These are phyloP conservation scores for Gnomoniopsis sp. DNA, from an alignment of 2,329 filamentous ascomycete genomes.

Conservation along the genomic window DNA sequence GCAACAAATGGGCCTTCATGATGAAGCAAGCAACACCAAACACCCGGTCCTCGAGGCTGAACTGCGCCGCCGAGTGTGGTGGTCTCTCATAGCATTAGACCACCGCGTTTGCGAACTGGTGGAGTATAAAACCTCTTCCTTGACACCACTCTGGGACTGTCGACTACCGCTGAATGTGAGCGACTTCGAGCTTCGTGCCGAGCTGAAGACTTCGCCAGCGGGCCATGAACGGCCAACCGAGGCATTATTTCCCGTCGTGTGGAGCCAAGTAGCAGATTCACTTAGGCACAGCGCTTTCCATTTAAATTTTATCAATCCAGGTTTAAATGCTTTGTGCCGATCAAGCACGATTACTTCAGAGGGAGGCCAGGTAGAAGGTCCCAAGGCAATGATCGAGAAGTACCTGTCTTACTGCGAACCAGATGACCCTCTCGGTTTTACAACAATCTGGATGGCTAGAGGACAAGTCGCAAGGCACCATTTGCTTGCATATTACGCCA, in stretches of 20 bases:
- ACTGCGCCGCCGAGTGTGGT: constrained; percentile 60
- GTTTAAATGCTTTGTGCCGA: constrained; percentile 26
- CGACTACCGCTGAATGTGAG: constrained; percentile 39
- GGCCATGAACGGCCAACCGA: constrained; percentile 34
- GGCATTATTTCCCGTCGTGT: constrained; percentile 37
- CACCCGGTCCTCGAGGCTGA: constrained; percentile 47
- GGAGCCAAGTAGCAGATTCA: constrained; percentile 37
- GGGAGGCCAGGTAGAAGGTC: constrained; percentile 27
- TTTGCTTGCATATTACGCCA: constrained; percentile 46
- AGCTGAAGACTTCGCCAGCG: constrained; percentile 33
- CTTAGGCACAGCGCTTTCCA: constrained; percentile 31
- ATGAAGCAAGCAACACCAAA: constrained; percentile 34
- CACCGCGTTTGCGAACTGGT: constrained; percentile 51
- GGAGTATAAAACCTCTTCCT: constrained; percentile 28
- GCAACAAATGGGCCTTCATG: constrained; percentile 52
- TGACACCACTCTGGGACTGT: constrained; percentile 40
- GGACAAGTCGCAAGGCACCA: constrained; percentile 43
- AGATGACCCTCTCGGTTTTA: constrained; percentile 36
- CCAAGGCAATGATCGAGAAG: constrained; percentile 39
- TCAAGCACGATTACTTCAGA: constrained; percentile 11
- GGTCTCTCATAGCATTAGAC: constrained; percentile 57
- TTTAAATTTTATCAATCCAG: constrained; percentile 33
- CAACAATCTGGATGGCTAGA: constrained; percentile 36
- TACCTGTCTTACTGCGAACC: constrained; percentile 41
- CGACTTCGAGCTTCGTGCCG: constrained; percentile 41